Evolutionary conservation across 306 rosid species (phyloP).

Genomic region (Pueraria montana): DNA sequence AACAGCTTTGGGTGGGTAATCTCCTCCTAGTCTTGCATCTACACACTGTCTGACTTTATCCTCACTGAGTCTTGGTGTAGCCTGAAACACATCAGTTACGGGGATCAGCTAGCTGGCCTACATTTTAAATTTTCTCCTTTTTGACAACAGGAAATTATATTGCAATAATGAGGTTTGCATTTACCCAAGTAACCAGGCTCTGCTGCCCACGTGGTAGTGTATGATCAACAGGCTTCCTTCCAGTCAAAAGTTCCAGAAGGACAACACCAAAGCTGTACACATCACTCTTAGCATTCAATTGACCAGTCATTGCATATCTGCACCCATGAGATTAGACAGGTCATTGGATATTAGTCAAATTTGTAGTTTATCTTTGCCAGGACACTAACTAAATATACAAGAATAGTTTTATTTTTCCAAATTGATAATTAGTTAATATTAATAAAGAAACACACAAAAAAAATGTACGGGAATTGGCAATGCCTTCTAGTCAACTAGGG

Average conservation of each 20-base stretch:
- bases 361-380: not conserved
- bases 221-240: conserved; percentile 95
- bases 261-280: conserved; percentile 94
- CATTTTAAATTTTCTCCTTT: not conserved
- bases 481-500: conserved; percentile 4
- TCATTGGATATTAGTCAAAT: conserved; percentile 23
- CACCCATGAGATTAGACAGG: conserved; percentile 44
- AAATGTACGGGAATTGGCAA: not conserved
- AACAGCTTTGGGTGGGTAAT: conserved; percentile 86
- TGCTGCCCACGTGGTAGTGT: conserved; percentile 95
- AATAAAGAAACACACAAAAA: not conserved
- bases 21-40: conserved; percentile 83
- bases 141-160: not conserved
- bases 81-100: conserved; percentile 60
- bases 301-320: conserved; percentile 97
- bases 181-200: conserved; percentile 95
- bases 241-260: conserved; percentile 91
- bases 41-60: conserved; percentile 90
- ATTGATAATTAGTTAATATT: conserved; percentile 10
- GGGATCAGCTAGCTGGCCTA: conserved; percentile 48
- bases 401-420: conserved; percentile 19
- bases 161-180: conserved; percentile 3
- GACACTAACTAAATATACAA: conserved; percentile 14
- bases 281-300: conserved; percentile 91
- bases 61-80: conserved; percentile 95